Base-by-base conservation (phyloP, 1,139 yeast genomes). In the Geotrichum cucujoidarum region DNA sequence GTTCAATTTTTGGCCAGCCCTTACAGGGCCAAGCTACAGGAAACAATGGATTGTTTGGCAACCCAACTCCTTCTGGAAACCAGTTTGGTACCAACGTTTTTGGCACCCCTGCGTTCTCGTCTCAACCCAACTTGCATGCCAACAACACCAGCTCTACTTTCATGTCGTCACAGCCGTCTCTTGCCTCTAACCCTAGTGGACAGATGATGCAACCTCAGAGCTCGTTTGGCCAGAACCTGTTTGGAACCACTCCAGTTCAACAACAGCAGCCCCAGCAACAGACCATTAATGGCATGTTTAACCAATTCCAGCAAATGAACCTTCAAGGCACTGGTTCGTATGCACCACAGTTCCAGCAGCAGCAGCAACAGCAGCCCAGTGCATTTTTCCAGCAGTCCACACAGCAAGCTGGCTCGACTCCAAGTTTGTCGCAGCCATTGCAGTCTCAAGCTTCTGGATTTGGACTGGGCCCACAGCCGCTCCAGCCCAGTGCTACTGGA, bases 401-500 rank as follows among this genome's bases (percentile, higher is more conserved):
- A 17, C 45, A 41, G 22, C 45, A 24, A 8, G 33, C 16, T 1
- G 31, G 20, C 5, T 27, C 41, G 3, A 33, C 39, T 29, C 44
- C 43, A 25, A 34, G 39, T 29, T 29, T 18, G 14, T n/a, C 45
- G 14, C 47, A 43, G 32, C 40, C 50, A 3, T 31, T 47, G 29
- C 47, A 43, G 16, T 29, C 47, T 29, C 57, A 55, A 35, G 51
- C 55, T 13, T 53, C 58, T 1, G 59, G 58, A 2, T 50, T 50
- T 41, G 54, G 54, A n/a, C 47, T 44, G 42, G 57, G 54, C 1
- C 53, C 54, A 48, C 77, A 73, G 56, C 66, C 77, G 5, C 78
- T 78, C 56, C 67, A 62, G 52, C 55, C 57, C 17, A 63, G 65
- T 3, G 61, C 66, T n/a, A 79, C 84, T 1, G 85, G 83, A n/a